Evolutionary conservation across 208 protist genomes (phyloP).

Genomic region (Polymyxa betae): DNA sequence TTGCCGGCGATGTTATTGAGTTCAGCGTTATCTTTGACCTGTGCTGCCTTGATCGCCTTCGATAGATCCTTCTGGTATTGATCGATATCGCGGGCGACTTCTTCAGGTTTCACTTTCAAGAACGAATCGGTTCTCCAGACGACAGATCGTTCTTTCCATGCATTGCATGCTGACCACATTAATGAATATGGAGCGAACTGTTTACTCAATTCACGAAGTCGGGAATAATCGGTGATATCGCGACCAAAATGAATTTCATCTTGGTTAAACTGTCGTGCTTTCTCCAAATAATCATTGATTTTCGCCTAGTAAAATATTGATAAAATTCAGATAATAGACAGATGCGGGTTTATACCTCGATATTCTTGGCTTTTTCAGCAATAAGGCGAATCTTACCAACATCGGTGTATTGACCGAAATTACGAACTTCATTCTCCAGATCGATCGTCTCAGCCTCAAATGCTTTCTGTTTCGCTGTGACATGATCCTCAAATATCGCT

Average conservation of each 20-base stretch:
- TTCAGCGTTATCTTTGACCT: constrained; percentile 82
- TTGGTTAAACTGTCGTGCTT: constrained; percentile 53
- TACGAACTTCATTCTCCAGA: constrained; percentile 52
- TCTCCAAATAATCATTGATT: constrained; percentile 9
- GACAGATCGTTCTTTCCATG: constrained; percentile 37
- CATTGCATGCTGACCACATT: constrained; percentile 40
- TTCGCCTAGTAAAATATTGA: not conserved
- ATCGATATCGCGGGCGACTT: constrained; percentile 58
- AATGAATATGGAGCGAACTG: constrained; percentile 59
- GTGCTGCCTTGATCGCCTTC: constrained; percentile 25
- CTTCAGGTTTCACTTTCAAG: constrained; percentile 56
- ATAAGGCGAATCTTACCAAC: constrained; percentile 37
- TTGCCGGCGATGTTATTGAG: constrained; percentile 83
- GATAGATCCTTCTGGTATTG: constrained; percentile 20
- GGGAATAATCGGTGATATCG: constrained; percentile 60
- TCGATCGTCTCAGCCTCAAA: constrained; percentile 46
- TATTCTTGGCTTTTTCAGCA: constrained; percentile 54
- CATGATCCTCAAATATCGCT: constrained; percentile 28
- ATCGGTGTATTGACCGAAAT: constrained; percentile 52
- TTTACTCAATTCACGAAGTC: constrained; percentile 28
- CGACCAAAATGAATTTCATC: constrained; percentile 58
- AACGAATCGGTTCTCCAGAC: constrained; percentile 52
- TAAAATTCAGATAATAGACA: not conserved
- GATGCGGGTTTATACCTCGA: not conserved
- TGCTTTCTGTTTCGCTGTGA: constrained; percentile 28